Conservation (phyloP, 2,329 filamentous ascomycete species). For the Trichoderma brevicompactum region DNA sequence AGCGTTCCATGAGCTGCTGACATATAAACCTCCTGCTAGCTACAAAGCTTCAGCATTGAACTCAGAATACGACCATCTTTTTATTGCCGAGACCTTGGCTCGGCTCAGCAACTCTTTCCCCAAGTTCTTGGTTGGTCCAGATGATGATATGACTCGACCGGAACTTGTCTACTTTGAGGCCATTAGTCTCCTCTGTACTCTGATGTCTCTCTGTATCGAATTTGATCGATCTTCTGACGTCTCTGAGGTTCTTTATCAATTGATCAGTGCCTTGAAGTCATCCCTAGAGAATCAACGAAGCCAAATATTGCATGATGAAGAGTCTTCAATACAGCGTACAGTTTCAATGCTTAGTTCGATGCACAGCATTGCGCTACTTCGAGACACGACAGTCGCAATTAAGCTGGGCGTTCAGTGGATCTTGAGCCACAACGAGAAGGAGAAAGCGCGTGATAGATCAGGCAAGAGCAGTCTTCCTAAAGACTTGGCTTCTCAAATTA, state of each 20-base stretch:
- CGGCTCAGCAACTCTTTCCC: constrained; percentile 50
- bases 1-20: constrained; percentile 55
- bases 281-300: constrained; percentile 38
- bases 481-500: constrained; percentile 43
- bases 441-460: constrained; percentile 47
- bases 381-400: constrained; percentile 45
- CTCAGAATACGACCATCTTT: constrained; percentile 49
- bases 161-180: constrained; percentile 52
- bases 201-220: constrained; percentile 39
- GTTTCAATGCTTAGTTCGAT: constrained; percentile 41
- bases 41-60: constrained; percentile 53
- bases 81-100: constrained; percentile 48
- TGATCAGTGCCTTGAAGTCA: constrained; percentile 37
- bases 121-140: constrained; percentile 43
- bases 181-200: constrained; percentile 47
- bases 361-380: constrained; percentile 45
- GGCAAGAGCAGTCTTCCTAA: constrained; percentile 46
- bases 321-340: constrained; percentile 29
- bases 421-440: constrained; percentile 43
- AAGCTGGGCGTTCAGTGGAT: constrained; percentile 43
- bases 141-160: constrained; percentile 45
- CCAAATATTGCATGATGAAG: constrained; percentile 28
- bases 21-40: constrained; percentile 53
- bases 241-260: constrained; percentile 36
- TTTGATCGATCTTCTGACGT: constrained; percentile 35